Percentiles rank a stretch among this genome's conserved stretches.
Conservation (phyloP, 2,329 filamentous ascomycete genomes). For the Knoxdaviesia proteae region DNA sequence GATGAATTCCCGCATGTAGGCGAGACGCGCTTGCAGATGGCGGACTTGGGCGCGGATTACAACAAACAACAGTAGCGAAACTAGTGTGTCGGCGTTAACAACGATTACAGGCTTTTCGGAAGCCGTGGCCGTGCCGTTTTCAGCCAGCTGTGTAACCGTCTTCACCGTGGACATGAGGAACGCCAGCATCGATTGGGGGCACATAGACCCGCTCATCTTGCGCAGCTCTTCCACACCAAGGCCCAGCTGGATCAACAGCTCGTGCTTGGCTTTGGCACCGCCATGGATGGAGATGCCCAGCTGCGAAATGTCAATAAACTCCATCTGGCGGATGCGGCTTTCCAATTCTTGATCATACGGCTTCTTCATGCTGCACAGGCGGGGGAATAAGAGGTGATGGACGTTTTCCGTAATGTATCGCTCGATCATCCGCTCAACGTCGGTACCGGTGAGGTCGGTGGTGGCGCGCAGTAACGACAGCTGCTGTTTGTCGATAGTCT, state of each 20-base stretch:
- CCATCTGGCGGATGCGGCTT: slow-evolving; percentile 78
- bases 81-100: slow-evolving; percentile 71
- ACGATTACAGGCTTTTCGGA: slow-evolving; percentile 36
- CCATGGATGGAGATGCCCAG: slow-evolving; percentile 74
- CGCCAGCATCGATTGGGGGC: slow-evolving; percentile 77
- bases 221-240: slow-evolving; percentile 76
- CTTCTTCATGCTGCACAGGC: slow-evolving; percentile 56
- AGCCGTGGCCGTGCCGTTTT: slow-evolving; percentile 23
- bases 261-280: slow-evolving; percentile 57
- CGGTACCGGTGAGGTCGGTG: slow-evolving; percentile 76
- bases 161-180: slow-evolving; percentile 66
- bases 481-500: slow-evolving; percentile 88
- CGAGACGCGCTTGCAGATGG: slow-evolving; percentile 67
- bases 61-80: slow-evolving; percentile 76
- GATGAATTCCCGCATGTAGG: slow-evolving; percentile 95
- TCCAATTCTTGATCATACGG: slow-evolving; percentile 76
- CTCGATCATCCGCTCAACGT: slow-evolving; percentile 87
- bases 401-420: slow-evolving; percentile 86
- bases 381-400: slow-evolving; percentile 73
- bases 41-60: slow-evolving; percentile 79
- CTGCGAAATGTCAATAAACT: slow-evolving; percentile 82
- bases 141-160: slow-evolving; percentile 46
- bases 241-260: slow-evolving; percentile 55
- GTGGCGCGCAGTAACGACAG: slow-evolving; percentile 78
- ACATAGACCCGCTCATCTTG: slow-evolving; percentile 56